Conservation (phyloP, 805 yeast genomes). For the Metschnikowia matae region DNA sequence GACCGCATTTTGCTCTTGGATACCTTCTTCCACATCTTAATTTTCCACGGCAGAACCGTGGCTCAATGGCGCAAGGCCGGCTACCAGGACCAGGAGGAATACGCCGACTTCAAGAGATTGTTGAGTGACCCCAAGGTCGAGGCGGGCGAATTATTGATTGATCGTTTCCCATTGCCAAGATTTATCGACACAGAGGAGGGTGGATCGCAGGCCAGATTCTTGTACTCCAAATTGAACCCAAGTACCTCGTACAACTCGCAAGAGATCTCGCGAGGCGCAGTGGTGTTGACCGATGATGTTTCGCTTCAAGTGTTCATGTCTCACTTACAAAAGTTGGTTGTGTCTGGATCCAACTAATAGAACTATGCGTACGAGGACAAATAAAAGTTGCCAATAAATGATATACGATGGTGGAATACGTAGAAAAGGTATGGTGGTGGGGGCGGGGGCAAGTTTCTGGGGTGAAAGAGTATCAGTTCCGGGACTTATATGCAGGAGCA, state of each 20-base stretch:
- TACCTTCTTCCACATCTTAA: conserved; percentile 93
- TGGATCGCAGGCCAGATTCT: conserved; percentile 96
- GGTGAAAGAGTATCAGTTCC: not conserved
- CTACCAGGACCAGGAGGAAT: conserved; percentile 87
- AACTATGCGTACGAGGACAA: not conserved
- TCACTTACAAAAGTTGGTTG: conserved; percentile 89
- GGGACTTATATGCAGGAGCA: not conserved
- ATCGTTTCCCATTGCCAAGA: conserved; percentile 96
- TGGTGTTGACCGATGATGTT: conserved; percentile 95
- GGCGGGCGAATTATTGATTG: conserved; percentile 86
- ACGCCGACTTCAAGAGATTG: conserved; percentile 79
- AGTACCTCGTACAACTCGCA: conserved; percentile 73
- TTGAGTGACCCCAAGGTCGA: conserved; percentile 87
- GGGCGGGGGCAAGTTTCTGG: no score
- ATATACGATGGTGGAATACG: not conserved
- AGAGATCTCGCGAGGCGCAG: conserved; percentile 55
- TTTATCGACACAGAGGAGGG: conserved; percentile 97
- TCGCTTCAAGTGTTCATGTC: conserved; percentile 92
- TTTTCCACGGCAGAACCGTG: conserved; percentile 91
- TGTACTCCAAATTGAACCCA: conserved; percentile 92
- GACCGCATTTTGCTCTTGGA: conserved; percentile 85
- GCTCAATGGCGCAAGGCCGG: conserved; percentile 97
- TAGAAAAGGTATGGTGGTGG: no score
- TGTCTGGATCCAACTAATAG: conserved; percentile 39
- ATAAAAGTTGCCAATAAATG: not conserved